Evolutionary conservation across 2,329 filamentous ascomycete genomes (phyloP).

Genomic region (Xylaria sp.): DNA sequence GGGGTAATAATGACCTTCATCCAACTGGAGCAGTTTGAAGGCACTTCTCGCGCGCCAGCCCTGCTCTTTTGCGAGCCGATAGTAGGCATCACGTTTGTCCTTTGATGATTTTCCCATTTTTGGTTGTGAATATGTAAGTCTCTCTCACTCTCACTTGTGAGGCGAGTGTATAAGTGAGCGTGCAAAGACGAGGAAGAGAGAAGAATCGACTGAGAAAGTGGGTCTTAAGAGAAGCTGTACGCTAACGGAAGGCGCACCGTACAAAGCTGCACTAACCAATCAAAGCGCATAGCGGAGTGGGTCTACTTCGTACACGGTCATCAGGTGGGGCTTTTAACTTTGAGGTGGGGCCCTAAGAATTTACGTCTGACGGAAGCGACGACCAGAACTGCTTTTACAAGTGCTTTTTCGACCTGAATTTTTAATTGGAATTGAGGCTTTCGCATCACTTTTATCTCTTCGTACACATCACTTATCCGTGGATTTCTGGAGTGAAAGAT

Average conservation of each 20-base stretch:
- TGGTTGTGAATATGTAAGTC: neutral
- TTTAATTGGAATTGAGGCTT: slow-evolving; percentile 4
- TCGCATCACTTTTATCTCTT: neutral
- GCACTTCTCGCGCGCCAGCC: slow-evolving; percentile 95
- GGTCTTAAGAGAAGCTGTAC: neutral
- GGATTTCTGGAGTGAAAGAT: neutral
- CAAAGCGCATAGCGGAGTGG: neutral
- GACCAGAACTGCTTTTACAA: neutral
- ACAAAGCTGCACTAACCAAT: neutral
- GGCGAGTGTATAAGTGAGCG: neutral
- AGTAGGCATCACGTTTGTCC: slow-evolving; percentile 97
- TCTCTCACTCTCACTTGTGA: neutral
- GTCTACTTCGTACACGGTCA: neutral
- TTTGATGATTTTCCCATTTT: slow-evolving; percentile 95
- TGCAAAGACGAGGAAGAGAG: neutral
- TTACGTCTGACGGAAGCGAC: neutral
- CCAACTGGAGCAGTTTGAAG: slow-evolving; percentile 94
- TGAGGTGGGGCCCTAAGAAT: neutral
- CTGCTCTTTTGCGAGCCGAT: slow-evolving; percentile 95
- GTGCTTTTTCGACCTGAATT: slow-evolving; percentile 5
- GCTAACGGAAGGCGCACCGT: neutral
- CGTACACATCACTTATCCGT: neutral
- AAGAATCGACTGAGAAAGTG: neutral
- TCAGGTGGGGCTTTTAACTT: neutral
- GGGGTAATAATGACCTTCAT: slow-evolving; percentile 53